Conservation (phyloP, 495 filamentous ascomycete species). For the Podospora comata region DNA sequence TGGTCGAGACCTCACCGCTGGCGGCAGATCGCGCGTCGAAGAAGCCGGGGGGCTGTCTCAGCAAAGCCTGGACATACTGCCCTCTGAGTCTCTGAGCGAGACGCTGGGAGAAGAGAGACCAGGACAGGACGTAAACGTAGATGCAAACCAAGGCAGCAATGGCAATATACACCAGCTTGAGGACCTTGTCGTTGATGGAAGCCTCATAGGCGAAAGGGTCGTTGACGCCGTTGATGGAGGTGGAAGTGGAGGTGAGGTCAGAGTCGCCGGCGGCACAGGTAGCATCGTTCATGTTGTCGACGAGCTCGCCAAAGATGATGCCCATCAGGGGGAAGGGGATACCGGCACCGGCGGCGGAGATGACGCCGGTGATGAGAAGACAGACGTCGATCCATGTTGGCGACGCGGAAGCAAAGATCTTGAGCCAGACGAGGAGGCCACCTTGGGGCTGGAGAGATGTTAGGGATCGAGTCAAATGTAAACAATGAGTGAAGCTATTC, state of each 20-base stretch:
- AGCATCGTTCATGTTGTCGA: slow-evolving; percentile 63
- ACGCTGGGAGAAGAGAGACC: slow-evolving; percentile 59
- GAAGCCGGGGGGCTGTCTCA: slow-evolving; percentile 59
- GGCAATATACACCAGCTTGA: slow-evolving; percentile 60
- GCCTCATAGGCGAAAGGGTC: slow-evolving; percentile 26
- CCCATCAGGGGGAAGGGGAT: slow-evolving; percentile 67
- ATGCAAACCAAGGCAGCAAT: slow-evolving; percentile 61
- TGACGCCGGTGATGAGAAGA: slow-evolving; percentile 50
- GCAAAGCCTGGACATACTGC: slow-evolving; percentile 53
- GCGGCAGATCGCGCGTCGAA: slow-evolving; percentile 56
- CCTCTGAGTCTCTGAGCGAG: slow-evolving; percentile 61
- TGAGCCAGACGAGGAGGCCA: slow-evolving; percentile 16
- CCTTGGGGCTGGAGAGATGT: background rate
- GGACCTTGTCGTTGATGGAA: slow-evolving; percentile 54
- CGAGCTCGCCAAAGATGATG: slow-evolving; percentile 64
- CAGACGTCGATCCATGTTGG: slow-evolving; percentile 45
- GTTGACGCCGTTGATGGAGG: slow-evolving; percentile 15
- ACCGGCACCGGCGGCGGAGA: slow-evolving; percentile 58
- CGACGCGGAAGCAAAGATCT: slow-evolving; percentile 32
- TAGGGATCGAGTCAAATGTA: background rate
- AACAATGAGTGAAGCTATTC: slow-evolving; percentile 5
- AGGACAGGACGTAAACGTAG: slow-evolving; percentile 55
- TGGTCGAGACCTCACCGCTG: slow-evolving; percentile 59
- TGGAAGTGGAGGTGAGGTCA: slow-evolving; percentile 18
- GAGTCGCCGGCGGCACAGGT: slow-evolving; percentile 42